phyloP scores from a whole-genome alignment of 306 rosid species.

The Pterocarpus santalinus region DNA sequence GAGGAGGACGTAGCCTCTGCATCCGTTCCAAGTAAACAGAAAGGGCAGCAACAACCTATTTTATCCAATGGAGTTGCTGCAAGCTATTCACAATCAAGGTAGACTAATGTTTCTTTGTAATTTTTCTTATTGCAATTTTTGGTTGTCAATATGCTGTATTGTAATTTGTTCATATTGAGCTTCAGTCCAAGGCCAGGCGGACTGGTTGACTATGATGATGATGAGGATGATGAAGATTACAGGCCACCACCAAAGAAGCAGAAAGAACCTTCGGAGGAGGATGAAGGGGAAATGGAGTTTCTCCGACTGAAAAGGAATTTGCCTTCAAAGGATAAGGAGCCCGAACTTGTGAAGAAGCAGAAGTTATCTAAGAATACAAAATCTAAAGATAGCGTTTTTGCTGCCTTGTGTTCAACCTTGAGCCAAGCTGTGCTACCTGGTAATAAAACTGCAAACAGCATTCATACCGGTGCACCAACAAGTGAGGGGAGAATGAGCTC shows the following conservation, averaged over 20 bases:
- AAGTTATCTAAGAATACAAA: constrained; percentile 66
- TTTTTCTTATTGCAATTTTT: constrained; percentile 1
- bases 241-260: constrained; percentile 89
- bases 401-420: constrained; percentile 78
- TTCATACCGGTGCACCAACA: constrained; percentile 45
- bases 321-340: constrained; percentile 70
- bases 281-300: constrained; percentile 81
- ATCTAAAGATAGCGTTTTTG: constrained; percentile 77
- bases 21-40: constrained; percentile 61
- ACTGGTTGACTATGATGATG: constrained; percentile 94
- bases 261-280: constrained; percentile 69
- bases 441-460: constrained; percentile 60
- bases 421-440: constrained; percentile 82
- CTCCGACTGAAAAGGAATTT: constrained; percentile 77
- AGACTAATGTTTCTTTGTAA: constrained; percentile 30
- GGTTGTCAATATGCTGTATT: background rate
- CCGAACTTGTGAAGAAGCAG: constrained; percentile 73
- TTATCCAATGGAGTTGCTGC: constrained; percentile 78
- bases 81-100: constrained; percentile 69
- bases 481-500: constrained; percentile 60
- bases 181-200: constrained; percentile 73
- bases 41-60: constrained; percentile 65
- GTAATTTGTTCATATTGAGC: constrained; percentile 31
- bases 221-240: constrained; percentile 94
- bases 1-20: constrained; percentile 90